Base-by-base conservation (phyloP, 192 early-diverging fungal genomes). In the Entomortierella lignicola region DNA sequence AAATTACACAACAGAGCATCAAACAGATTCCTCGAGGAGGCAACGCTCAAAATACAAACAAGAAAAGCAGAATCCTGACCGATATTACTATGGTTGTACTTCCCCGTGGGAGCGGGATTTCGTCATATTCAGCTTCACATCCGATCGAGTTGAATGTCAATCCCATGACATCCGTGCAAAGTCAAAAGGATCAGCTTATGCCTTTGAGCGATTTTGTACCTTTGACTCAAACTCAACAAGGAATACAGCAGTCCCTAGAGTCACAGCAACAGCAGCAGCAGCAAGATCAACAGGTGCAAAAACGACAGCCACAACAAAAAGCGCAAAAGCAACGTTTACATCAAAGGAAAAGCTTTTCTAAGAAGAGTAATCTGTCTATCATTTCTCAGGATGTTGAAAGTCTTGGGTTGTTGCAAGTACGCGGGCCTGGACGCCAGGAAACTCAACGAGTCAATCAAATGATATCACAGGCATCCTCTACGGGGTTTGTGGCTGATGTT, bases 361-460 rank as follows among this genome's bases (percentile, higher is more conserved):
- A n/a, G n/a, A n/a, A n/a, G n/a, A n/a, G n/a, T n/a, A n/a, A n/a
- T n/a, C n/a, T n/a, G n/a, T n/a, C n/a, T n/a, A n/a, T n/a, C n/a
- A 32, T 30, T 20, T 21, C 20, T 34, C 50, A 32, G 10, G 15
- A 12, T n/a, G 32, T n/a, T 25, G 29, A 17, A 8, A 54, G 25
- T 12, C 44, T 43, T 2, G 37, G 62, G 17, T 4, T 53, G 20
- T 20, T 66, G 53, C 12, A 66, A n/a, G 20, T 41, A 13, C 63
- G 52, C 25, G 63, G 53, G 17, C 29, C 51, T 53, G 52, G 63
- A 52, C 63, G n/a, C n/a, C n/a, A n/a, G n/a, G n/a, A 29, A 55
- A 2, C 30, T 34, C 21, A 25, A 4, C 4, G 5, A 6, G 1
- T 10, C 2, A 26, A n/a, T n/a, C n/a, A 48, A 15, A 29, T 8